A percentile compares a stretch with the other conserved stretches of the same genome.
These are phyloP conservation scores for Bromus sterilis DNA, from an alignment of 176 grass and related monocot species.

Conservation along the genomic window DNA sequence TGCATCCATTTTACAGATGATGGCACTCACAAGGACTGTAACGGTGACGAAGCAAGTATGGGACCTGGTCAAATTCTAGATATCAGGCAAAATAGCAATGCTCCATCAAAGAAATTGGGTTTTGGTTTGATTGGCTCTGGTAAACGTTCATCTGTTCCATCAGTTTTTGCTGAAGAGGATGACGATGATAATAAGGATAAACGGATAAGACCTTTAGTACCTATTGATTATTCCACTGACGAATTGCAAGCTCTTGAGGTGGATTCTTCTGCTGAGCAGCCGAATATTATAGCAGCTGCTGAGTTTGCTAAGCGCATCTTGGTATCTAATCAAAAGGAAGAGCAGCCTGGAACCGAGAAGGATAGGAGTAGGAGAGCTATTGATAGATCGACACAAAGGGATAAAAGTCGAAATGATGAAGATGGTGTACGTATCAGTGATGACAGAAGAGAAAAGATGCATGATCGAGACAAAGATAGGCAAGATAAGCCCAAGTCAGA, in stretches of 20 bases:
- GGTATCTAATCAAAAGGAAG: constrained; percentile 61
- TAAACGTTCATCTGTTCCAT: constrained; percentile 77
- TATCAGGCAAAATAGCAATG: constrained; percentile 60
- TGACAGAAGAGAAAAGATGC: constrained; percentile 48
- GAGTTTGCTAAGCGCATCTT: constrained; percentile 88
- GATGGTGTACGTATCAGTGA: constrained; percentile 25
- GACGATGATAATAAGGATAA: constrained; percentile 74
- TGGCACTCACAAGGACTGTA: constrained; percentile 35
- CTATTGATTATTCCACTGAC: constrained; percentile 94
- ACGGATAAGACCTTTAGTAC: constrained; percentile 76
- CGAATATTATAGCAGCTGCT: constrained; percentile 72
- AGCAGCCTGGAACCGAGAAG: constrained; percentile 47
- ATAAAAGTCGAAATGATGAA: constrained; percentile 48
- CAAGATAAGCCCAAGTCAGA: constrained; percentile 65
- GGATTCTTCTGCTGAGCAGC: constrained; percentile 40
- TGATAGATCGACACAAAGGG: constrained; percentile 59
- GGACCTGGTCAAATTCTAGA: constrained; percentile 23
- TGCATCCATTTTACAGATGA: constrained; percentile 34
- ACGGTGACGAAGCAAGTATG: constrained; percentile 27
- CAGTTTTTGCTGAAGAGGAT: constrained; percentile 87
- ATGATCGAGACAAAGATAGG: constrained; percentile 45
- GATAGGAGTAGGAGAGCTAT: constrained; percentile 62
- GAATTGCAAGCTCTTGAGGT: constrained; percentile 73
- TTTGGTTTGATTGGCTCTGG: constrained; percentile 88
- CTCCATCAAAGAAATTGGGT: constrained; percentile 73